A percentile compares a stretch with the other conserved stretches of the same genome.
These are phyloP conservation scores for Aspergillus tanneri DNA, from an alignment of 2,329 filamentous ascomycete species.

Conservation along the genomic window DNA sequence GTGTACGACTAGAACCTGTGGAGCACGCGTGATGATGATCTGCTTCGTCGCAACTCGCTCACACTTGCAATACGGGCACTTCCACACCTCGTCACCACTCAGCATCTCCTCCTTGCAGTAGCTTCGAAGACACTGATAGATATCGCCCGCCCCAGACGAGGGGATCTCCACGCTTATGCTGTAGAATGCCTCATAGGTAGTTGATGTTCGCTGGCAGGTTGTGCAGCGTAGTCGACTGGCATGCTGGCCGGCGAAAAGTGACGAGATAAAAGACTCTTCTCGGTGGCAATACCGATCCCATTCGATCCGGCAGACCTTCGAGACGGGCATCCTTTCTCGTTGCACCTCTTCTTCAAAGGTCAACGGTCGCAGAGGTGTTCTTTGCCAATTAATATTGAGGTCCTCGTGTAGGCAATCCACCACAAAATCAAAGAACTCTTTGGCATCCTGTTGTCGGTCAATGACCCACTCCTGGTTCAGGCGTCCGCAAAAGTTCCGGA, in stretches of 20 bases:
- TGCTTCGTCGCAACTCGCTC: slow-evolving; percentile 67
- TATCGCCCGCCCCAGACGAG: slow-evolving; percentile 57
- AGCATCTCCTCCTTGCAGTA: slow-evolving; percentile 68
- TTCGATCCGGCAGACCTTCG: slow-evolving; percentile 68
- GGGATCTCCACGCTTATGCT: slow-evolving; percentile 70
- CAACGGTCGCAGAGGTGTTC: slow-evolving; percentile 57
- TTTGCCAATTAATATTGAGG: slow-evolving; percentile 68
- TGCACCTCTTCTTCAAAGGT: slow-evolving; percentile 60
- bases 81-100: slow-evolving; percentile 66
- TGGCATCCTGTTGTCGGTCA: slow-evolving; percentile 79
- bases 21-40: slow-evolving; percentile 73
- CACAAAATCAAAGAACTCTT: slow-evolving; percentile 84
- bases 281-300: slow-evolving; percentile 70
- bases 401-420: slow-evolving; percentile 82
- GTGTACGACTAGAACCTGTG: slow-evolving; percentile 73
- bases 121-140: slow-evolving; percentile 67
- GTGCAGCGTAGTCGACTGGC: slow-evolving; percentile 61
- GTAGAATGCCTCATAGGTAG: slow-evolving; percentile 69
- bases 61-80: slow-evolving; percentile 72
- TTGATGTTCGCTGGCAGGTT: slow-evolving; percentile 62
- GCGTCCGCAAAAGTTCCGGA: slow-evolving; percentile 63
- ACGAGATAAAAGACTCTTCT: slow-evolving; percentile 74
- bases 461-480: slow-evolving; percentile 69
- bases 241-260: slow-evolving; percentile 73
- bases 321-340: slow-evolving; percentile 60